phyloP scores from a whole-genome alignment of 371 early-diverging fungal species.

The Zychaea mexicana region DNA sequence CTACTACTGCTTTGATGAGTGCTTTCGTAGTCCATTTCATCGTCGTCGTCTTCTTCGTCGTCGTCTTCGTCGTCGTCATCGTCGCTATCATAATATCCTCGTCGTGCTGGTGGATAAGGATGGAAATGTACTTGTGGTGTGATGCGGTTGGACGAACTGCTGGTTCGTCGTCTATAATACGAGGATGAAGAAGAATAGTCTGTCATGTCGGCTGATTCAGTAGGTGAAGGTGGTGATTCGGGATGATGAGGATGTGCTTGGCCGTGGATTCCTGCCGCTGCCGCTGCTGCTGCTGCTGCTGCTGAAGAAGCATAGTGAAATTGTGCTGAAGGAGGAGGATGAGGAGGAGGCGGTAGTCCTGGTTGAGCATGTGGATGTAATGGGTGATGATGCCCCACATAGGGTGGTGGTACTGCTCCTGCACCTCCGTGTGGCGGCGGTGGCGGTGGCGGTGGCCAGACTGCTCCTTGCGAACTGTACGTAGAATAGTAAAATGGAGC shows the following conservation, averaged over 20 bases:
- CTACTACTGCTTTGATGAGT: not conserved
- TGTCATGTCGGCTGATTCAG: not conserved
- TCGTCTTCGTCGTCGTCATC: constrained; percentile 3
- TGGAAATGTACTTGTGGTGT: constrained; percentile 34
- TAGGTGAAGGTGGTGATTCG: constrained; percentile 6
- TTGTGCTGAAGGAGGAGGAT: constrained; percentile 4
- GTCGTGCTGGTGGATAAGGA: constrained; percentile 26
- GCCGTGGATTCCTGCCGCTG: not conserved
- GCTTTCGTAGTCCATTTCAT: too few relatives aligned
- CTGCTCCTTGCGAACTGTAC: not conserved
- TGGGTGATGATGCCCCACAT: not conserved
- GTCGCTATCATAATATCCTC: constrained; percentile 9
- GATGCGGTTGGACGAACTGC: constrained; percentile 1
- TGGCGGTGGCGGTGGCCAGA: not conserved
- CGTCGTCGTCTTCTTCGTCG: not conserved
- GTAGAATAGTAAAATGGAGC: not conserved
- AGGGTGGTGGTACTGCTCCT: not conserved
- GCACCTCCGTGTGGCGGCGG: not conserved
- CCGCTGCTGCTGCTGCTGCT: not conserved
- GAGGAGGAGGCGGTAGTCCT: constrained; percentile 1
- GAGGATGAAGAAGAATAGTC: constrained; percentile 2
- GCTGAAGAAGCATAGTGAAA: too few relatives aligned
- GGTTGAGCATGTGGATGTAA: not conserved
- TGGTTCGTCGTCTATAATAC: not conserved
- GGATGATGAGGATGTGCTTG: not conserved